Evolutionary conservation across 2,329 filamentous ascomycete species (phyloP).

Genomic region (Talaromyces sp.): DNA sequence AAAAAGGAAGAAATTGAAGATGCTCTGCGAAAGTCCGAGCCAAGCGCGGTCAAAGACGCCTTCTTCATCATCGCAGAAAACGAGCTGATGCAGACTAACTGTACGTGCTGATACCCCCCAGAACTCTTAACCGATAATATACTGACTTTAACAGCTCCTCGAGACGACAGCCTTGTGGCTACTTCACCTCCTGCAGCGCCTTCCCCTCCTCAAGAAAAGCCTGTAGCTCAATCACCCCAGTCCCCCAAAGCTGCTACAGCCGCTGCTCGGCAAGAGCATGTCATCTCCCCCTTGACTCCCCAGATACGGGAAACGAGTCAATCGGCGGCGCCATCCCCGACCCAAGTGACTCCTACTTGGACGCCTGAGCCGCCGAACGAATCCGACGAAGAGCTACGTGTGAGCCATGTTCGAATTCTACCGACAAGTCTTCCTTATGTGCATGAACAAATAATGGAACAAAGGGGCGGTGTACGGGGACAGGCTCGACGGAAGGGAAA

Average conservation of each 20-base stretch:
- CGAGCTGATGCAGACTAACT: conserved; percentile 91
- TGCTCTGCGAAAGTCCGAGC: conserved; percentile 83
- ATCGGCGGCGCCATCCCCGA: conserved; percentile 18
- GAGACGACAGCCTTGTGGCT: conserved; percentile 26
- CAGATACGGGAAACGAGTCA: conserved; percentile 23
- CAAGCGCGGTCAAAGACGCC: conserved; percentile 96
- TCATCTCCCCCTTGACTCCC: conserved; percentile 16
- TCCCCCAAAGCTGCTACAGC: conserved; percentile 14
- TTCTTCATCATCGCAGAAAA: conserved; percentile 98
- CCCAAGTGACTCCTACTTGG: conserved; percentile 19
- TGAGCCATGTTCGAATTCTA: conserved; percentile 85
- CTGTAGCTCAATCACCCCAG: conserved; percentile 16
- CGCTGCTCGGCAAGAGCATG: conserved; percentile 15
- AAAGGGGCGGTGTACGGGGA: conserved; percentile 30
- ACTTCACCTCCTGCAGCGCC: conserved; percentile 14
- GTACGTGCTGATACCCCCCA: conserved; percentile 51
- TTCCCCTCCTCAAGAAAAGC: conserved; percentile 22
- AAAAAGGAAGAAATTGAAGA: conserved; percentile 92
- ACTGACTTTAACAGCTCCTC: conserved; percentile 24
- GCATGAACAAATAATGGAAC: conserved; percentile 83
- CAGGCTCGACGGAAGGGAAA: conserved; percentile 45
- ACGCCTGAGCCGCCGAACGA: conserved; percentile 17
- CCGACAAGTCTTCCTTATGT: conserved; percentile 87
- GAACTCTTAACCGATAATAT: conserved; percentile 11
- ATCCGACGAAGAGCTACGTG: conserved; percentile 47